Conservation (phyloP, 148 eudicot species). For the Rhododendron mucronatum region DNA sequence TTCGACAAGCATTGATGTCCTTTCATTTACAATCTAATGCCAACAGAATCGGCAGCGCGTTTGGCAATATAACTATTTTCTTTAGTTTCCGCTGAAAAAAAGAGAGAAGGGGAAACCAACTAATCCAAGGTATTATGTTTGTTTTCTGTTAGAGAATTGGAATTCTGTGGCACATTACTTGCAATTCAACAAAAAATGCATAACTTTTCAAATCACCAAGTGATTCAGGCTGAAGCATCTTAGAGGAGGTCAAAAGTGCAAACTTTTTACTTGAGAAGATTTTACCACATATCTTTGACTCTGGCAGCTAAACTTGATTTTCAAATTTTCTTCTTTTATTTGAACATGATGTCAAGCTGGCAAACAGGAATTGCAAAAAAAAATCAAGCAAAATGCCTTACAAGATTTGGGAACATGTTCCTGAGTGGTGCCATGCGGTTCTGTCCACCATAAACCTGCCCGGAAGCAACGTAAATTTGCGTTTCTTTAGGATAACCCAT, state of each 20-base stretch:
- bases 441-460: slow-evolving; percentile 97
- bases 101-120: neutral
- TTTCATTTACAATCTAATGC: neutral
- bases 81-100: neutral
- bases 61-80: neutral
- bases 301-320: neutral
- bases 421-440: slow-evolving; percentile 98
- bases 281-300: neutral
- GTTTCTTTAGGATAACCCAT: slow-evolving; percentile 99
- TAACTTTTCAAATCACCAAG: neutral
- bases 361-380: slow-evolving; percentile 4
- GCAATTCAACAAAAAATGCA: neutral
- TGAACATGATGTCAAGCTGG: neutral
- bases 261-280: neutral
- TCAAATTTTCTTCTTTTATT: neutral
- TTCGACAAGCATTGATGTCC: neutral
- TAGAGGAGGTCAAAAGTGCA: neutral
- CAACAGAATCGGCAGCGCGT: neutral
- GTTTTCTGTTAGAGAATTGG: neutral
- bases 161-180: neutral
- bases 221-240: neutral
- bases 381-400: slow-evolving; percentile 28
- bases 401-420: slow-evolving; percentile 99
- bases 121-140: neutral
- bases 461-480: slow-evolving; percentile 97